These are phyloP conservation scores for Umbelopsis vinacea DNA, from an alignment of 192 early-diverging fungal species.

Conservation along the genomic window DNA sequence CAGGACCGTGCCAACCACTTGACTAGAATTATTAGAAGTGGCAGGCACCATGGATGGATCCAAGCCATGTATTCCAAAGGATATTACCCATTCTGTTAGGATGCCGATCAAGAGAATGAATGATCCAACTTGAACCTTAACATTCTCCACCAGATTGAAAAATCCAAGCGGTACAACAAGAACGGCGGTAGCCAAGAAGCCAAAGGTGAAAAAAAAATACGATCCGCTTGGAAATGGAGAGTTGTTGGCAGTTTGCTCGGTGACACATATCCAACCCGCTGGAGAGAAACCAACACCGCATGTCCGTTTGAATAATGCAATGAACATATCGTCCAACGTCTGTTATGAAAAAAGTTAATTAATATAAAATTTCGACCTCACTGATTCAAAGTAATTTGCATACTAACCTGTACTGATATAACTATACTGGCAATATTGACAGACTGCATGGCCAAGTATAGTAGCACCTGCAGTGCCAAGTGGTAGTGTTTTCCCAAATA, in stretches of 20 bases:
- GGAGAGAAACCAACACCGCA: conserved; percentile 71
- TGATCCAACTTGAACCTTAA: conserved; percentile 67
- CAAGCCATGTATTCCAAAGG: conserved; percentile 56
- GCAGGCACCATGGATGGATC: conserved; percentile 50
- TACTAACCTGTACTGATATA: conserved; percentile 61
- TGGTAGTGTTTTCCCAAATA: conserved; percentile 70
- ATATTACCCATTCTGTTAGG: conserved; percentile 62
- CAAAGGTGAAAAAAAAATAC: conserved; percentile 63
- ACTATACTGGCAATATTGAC: conserved; percentile 76
- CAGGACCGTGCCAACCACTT: conserved; percentile 66
- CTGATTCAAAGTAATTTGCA: not conserved
- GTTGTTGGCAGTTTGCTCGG: conserved; percentile 47
- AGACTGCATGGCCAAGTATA: conserved; percentile 71
- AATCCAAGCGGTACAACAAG: conserved; percentile 63
- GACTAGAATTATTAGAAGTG: conserved; percentile 52
- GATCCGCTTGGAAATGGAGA: conserved; percentile 55
- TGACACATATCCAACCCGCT: conserved; percentile 59
- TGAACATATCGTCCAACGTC: conserved; percentile 68
- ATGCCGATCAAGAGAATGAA: conserved; percentile 54
- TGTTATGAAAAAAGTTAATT: conserved; percentile 20
- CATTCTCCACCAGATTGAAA: conserved; percentile 70
- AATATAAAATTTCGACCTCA: no score
- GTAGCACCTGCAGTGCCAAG: conserved; percentile 60
- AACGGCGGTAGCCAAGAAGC: conserved; percentile 52
- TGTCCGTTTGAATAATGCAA: conserved; percentile 62